phyloP scores from a whole-genome alignment of 345 rosid species.

The Pistacia integerrima region DNA sequence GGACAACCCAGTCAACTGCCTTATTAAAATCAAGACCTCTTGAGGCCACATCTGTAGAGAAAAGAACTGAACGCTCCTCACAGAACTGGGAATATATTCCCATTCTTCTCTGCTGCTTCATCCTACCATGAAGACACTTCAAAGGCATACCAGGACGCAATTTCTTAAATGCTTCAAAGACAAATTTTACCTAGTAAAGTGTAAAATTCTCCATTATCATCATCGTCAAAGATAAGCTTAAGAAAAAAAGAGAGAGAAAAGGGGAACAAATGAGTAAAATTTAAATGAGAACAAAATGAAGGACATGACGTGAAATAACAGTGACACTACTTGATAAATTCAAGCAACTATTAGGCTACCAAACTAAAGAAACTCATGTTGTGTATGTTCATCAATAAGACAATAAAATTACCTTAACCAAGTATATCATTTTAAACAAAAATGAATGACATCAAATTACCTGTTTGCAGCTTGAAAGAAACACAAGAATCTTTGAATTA shows the following conservation, averaged over 20 bases:
- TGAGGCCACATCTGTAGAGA: slow-evolving; percentile 89
- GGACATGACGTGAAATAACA: no score
- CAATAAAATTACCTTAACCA: neutral
- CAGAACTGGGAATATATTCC: slow-evolving; percentile 84
- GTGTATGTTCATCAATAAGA: no score
- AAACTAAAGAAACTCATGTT: no score
- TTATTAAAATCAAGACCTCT: slow-evolving; percentile 96
- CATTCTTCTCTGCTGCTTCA: slow-evolving; percentile 88
- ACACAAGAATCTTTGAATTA: slow-evolving; percentile 77
- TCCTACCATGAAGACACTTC: slow-evolving; percentile 93
- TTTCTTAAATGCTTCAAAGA: slow-evolving; percentile 90
- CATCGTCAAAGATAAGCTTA: neutral
- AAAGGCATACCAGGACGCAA: slow-evolving; percentile 93
- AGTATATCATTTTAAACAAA: neutral
- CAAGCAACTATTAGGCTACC: no score
- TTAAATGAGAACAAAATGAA: slow-evolving; percentile 4
- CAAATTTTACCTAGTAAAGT: slow-evolving; percentile 74
- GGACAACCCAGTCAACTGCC: slow-evolving; percentile 97
- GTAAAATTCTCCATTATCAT: slow-evolving; percentile 4
- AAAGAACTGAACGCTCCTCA: slow-evolving; percentile 78
- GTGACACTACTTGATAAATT: no score
- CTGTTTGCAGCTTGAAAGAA: slow-evolving; percentile 94
- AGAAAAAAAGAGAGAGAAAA: neutral
- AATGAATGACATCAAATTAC: slow-evolving; percentile 36
- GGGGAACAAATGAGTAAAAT: neutral